Evolutionary conservation across 1,139 yeast genomes (phyloP), one percentile per base, ranked within the genome.

Genomic region (Taphrina pruni): DNA sequence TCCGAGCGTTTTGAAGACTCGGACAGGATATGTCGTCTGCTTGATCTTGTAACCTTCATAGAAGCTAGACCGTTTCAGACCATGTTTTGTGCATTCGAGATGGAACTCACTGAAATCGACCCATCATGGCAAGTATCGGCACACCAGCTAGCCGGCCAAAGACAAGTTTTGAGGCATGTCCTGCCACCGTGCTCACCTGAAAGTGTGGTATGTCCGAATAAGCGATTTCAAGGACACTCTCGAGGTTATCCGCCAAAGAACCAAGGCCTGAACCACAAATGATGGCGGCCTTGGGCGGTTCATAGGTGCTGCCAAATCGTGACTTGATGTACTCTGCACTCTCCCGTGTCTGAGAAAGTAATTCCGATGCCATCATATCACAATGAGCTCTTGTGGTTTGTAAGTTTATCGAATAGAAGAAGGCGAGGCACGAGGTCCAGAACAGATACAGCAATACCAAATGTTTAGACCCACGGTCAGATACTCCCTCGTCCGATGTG

Each of bases 181-280:
- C 99, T 8, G 87, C 86, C 1, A 93, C 80, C 0, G 98, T 93
- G 1, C 97, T 89, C 0, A 80, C 77, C 75, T 84, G 85, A 78
- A 93, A 93, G 0, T 95, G 91, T 0, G 98, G 97, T 65, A 94
- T 89, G 0, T 84, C 82, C 6, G 78, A 74, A 77, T 92, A 94
- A 0, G 87, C 80, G 45, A 94, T 82, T 73, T 83, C 85, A 54
- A 85, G 77, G 72, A 81, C 78, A 1, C 80, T 75, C 46, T 79
- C 78, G 70, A 88, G 76, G 72, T 83, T 78, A 66, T 85, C 81
- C 1, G 94, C 88, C 67, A 94, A 88, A 0, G 96, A 96, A 9
- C 97, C 96, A 17, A 94, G 82, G 0, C 98, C 98, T 2, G 97
- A 90, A 6, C 99, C 98, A 80, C 98, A 93, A 66, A 94, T 89